Percentiles rank a stretch among this genome's conserved stretches.
phyloP scores from a whole-genome alignment of 2,329 filamentous ascomycete genomes.

The Zasmidium cellare region DNA sequence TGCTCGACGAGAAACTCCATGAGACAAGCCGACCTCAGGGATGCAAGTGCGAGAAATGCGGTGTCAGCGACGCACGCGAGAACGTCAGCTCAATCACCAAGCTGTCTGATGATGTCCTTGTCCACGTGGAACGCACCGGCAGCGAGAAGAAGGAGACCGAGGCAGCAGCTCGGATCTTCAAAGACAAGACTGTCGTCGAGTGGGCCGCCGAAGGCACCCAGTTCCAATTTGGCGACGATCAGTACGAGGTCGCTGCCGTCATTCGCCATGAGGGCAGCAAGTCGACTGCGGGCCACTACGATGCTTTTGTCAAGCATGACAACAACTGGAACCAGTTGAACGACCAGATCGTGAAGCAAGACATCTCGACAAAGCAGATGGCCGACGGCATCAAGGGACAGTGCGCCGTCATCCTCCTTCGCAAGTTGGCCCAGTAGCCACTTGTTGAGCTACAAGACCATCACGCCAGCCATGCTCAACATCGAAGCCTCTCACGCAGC shows the following conservation, averaged over 20 bases:
- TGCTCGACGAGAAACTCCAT: not conserved
- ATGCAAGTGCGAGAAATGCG: not conserved
- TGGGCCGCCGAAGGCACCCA: not conserved
- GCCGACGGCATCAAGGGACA: not conserved
- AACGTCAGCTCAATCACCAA: not conserved
- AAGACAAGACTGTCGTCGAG: not conserved
- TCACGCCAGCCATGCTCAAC: too few relatives aligned
- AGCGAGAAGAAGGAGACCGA: not conserved
- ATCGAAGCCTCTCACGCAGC: too few relatives aligned
- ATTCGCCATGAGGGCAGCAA: not conserved
- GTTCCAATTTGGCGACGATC: not conserved
- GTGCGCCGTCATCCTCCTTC: not conserved
- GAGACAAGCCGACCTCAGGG: not conserved
- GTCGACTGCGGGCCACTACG: not conserved
- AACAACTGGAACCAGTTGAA: not conserved
- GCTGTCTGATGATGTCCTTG: not conserved
- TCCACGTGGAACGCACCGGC: not conserved
- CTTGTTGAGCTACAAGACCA: too few relatives aligned
- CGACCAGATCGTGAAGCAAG: slow-evolving; percentile 2
- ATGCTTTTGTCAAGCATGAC: not conserved
- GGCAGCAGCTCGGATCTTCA: too few relatives aligned
- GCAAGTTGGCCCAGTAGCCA: not conserved
- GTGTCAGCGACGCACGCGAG: not conserved
- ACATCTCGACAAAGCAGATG: too few relatives aligned
- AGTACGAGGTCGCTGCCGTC: not conserved